Conservation (phyloP, 2,329 filamentous ascomycete species). For the Colletotrichum shisoi region DNA sequence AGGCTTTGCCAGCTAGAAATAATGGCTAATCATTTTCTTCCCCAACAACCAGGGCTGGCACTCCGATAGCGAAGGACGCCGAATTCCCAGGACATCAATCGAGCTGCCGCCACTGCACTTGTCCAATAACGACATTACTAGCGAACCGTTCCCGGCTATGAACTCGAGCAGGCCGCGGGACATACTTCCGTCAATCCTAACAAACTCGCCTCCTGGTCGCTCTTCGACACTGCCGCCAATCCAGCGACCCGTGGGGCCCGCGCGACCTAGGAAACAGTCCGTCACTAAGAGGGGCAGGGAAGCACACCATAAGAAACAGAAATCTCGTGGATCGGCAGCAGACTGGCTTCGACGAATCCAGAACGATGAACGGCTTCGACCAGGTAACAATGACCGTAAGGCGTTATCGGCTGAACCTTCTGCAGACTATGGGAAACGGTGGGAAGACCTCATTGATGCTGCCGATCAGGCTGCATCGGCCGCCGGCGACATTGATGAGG, state of each 20-base stretch:
- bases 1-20: not conserved
- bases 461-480: conserved; percentile 77
- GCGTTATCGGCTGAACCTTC: conserved; percentile 86
- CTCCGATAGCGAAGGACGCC: conserved; percentile 73
- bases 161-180: conserved; percentile 71
- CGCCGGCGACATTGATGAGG: conserved; percentile 88
- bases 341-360: conserved; percentile 69
- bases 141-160: conserved; percentile 74
- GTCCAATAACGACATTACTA: conserved; percentile 68
- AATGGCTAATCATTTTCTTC: conserved; percentile 36
- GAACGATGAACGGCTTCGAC: conserved; percentile 70
- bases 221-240: conserved; percentile 88
- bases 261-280: conserved; percentile 83
- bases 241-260: conserved; percentile 74
- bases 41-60: conserved; percentile 67
- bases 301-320: conserved; percentile 80
- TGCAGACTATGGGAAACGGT: conserved; percentile 83
- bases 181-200: conserved; percentile 81
- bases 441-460: conserved; percentile 96
- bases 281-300: conserved; percentile 80
- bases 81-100: conserved; percentile 71
- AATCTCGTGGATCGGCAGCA: conserved; percentile 73
- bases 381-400: conserved; percentile 76
- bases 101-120: conserved; percentile 75
- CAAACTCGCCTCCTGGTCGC: conserved; percentile 82